These are phyloP conservation scores for Penicillium cosmopolitanum DNA, from an alignment of 495 filamentous ascomycete species.

Conservation along the genomic window DNA sequence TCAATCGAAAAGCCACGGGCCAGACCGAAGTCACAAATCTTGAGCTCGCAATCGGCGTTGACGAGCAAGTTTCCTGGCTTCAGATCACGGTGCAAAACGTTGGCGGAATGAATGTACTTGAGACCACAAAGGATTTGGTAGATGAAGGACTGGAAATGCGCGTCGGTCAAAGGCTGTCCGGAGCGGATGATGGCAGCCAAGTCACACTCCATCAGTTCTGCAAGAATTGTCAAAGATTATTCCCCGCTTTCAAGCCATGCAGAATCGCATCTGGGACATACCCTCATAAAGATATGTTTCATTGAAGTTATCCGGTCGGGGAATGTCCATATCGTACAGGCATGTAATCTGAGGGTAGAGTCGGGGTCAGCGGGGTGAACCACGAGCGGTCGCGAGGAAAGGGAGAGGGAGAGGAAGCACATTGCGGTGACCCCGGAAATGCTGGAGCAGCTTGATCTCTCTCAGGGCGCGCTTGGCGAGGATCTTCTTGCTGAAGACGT, in stretches of 20 bases:
- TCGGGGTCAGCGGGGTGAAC: constrained; percentile 29
- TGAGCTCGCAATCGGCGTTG: constrained; percentile 98
- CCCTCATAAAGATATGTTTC: constrained; percentile 99
- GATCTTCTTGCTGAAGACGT: constrained; percentile 99
- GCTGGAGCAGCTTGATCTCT: constrained; percentile 98
- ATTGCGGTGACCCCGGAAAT: constrained; percentile 88
- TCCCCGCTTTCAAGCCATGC: constrained; percentile 1
- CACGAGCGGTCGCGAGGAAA: constrained; percentile 9
- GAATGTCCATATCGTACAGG: constrained; percentile 99
- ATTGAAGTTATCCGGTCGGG: constrained; percentile 96
- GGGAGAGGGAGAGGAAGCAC: constrained; percentile 39
- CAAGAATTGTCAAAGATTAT: constrained; percentile 18
- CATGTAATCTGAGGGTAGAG: constrained; percentile 78
- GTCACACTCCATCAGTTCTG: constrained; percentile 99
- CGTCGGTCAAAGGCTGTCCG: constrained; percentile 93
- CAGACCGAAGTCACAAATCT: constrained; percentile 98
- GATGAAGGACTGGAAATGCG: constrained; percentile 94
- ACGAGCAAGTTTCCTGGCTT: constrained; percentile 97
- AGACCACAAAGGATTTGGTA: constrained; percentile 94
- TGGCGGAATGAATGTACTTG: constrained; percentile 98
- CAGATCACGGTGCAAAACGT: constrained; percentile 93
- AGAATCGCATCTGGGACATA: constrained; percentile 35
- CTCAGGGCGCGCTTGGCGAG: constrained; percentile 94
- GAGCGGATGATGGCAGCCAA: constrained; percentile 97
- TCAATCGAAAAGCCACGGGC: constrained; percentile 96